Conservation (phyloP, 202 grass and related monocot genomes). For the Zoysia matrella region DNA sequence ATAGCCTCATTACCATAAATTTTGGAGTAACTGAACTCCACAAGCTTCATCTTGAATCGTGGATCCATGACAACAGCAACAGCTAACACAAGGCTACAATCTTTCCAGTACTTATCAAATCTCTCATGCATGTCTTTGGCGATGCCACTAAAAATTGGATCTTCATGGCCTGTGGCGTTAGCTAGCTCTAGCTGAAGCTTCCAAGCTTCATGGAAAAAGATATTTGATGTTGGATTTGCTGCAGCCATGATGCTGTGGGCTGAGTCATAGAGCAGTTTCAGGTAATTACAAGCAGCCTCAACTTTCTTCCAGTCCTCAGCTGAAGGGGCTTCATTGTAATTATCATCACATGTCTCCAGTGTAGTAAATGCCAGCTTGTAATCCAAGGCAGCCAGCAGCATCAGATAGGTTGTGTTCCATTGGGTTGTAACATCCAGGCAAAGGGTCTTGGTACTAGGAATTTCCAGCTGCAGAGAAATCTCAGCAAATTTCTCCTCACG, state of each 20-base stretch:
- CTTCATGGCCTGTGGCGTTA: constrained; percentile 51
- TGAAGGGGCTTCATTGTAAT: constrained; percentile 93
- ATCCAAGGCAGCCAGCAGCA: constrained; percentile 41
- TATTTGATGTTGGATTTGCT: constrained; percentile 49
- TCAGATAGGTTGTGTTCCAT: constrained; percentile 96
- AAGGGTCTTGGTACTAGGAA: constrained; percentile 74
- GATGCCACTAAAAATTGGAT: no score
- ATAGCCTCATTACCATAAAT: constrained; percentile 78
- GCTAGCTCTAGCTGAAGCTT: constrained; percentile 86
- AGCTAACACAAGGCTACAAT: no score
- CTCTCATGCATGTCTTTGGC: no score
- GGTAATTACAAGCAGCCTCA: constrained; percentile 59
- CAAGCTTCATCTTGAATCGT: no score
- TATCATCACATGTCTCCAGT: constrained; percentile 87
- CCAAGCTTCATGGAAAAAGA: constrained; percentile 97
- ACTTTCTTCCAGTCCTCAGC: constrained; percentile 91
- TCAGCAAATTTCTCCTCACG: constrained; percentile 93
- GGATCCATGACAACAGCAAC: no score
- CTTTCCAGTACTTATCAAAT: no score
- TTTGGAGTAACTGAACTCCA: neutral
- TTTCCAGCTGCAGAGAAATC: constrained; percentile 79
- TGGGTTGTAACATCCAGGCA: constrained; percentile 88
- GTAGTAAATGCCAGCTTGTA: constrained; percentile 69
- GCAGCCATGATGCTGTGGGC: no score
- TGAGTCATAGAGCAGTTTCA: no score